Percentiles rank a stretch among this genome's conserved stretches.
phyloP scores from a whole-genome alignment of 305 asterid genomes.

The Solanum aculeatissimum region DNA sequence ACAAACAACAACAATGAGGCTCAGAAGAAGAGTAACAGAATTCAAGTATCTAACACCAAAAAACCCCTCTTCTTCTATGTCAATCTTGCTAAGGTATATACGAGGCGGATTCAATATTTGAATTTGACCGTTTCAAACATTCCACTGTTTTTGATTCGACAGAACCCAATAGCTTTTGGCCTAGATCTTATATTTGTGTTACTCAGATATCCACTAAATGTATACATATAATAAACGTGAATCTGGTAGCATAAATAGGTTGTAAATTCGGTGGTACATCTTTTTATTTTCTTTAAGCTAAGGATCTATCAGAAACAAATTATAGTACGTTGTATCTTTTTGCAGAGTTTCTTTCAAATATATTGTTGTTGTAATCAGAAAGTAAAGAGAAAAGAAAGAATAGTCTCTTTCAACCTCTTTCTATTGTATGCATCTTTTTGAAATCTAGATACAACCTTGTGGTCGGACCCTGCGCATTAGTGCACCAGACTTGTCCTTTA shows the following conservation, averaged over 20 bases:
- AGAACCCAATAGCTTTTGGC: not conserved
- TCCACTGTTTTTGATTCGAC: not conserved
- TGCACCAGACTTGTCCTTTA: too few relatives aligned
- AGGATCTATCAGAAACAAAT: not conserved
- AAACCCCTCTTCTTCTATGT: conserved; percentile 81
- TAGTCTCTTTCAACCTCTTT: not conserved
- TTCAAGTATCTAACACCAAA: conserved; percentile 81
- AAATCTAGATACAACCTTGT: not conserved
- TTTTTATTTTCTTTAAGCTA: not conserved
- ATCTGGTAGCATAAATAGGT: not conserved
- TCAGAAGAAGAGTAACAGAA: conserved; percentile 46
- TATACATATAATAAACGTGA: not conserved
- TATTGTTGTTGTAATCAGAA: not conserved
- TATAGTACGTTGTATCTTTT: not conserved
- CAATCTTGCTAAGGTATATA: conserved; percentile 63
- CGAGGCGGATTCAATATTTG: not conserved
- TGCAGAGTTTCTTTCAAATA: too few relatives aligned
- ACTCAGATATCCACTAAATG: not conserved
- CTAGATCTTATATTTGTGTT: not conserved
- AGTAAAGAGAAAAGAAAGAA: too few relatives aligned
- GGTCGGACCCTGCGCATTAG: too few relatives aligned
- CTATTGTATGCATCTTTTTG: not conserved
- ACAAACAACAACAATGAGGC: conserved; percentile 5
- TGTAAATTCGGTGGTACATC: not conserved
- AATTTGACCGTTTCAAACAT: not conserved